Base-by-base conservation (phyloP, 352 stramenopile species). In the Globisporangium abappressorium region DNA sequence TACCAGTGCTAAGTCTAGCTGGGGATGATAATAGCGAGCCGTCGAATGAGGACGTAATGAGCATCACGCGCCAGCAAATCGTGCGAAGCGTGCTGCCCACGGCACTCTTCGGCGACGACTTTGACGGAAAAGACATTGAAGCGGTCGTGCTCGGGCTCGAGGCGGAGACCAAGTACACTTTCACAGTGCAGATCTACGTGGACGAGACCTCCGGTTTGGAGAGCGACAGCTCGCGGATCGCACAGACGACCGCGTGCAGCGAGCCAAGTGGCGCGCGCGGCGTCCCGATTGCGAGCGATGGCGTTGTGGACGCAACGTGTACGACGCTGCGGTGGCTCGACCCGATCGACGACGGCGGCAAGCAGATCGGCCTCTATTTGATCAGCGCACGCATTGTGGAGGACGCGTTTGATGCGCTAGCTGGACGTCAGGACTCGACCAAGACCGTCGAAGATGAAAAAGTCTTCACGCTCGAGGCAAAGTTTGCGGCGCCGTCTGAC, bases 111-210 rank as follows among this genome's bases (percentile, higher is more conserved):
- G 84, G 84, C 1, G 82, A 92, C 33, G 84, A 89, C 38, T 92
- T 93, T 59, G 85, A 93, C 65, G 85, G 87, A n/a, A 81, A 80
- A 47, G 81, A 91, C 53, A 89, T 95, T 47, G 75, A 93, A 66
- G 80, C 72, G 15, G 65, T 82, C 20, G 75, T 93, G 46, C 63
- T 43, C 11, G 84, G 81, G 0, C 72, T 95, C 4, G 53, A 70
- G 33, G 70, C 87, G 0, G 85, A 92, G 65, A 86, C 77, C 1
- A 62, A 69, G n/a, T 95, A 95, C 68, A 77, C 77, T 28, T 92
- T 95, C 70, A 77, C 77, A 2, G 74, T 95, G 24, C 85, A 82
- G n/a, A 75, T 93, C 30, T 79, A 80, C 59, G 75, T 93, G 9
- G 85, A 79, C 11, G 82, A 90, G 24, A 77, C 73, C 2, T 64